Percentiles rank a stretch among this genome's conserved stretches.
phyloP scores from a whole-genome alignment of 202 grass and related monocot genomes.

The Zoysia matrella region DNA sequence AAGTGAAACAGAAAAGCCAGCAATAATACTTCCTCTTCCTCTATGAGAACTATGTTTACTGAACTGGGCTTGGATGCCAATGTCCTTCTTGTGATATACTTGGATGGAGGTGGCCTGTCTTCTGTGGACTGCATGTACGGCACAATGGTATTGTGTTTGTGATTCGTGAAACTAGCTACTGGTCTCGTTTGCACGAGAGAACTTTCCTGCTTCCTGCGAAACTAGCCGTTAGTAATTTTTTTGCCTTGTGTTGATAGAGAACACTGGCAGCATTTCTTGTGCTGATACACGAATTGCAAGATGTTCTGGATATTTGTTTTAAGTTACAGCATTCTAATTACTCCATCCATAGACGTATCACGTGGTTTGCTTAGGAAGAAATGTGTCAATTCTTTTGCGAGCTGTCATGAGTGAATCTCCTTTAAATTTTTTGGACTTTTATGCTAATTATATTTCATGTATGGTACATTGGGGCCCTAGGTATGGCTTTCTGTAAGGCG shows the following conservation, averaged over 20 bases:
- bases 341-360: not conserved
- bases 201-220: conserved; percentile 14
- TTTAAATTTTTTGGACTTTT: not conserved
- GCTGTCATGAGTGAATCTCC: not conserved
- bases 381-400: not conserved
- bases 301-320: conserved; percentile 27
- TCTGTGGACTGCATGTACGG: conserved; percentile 1
- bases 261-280: not conserved
- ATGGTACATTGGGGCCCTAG: not conserved
- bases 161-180: conserved; percentile 14
- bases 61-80: conserved; percentile 2
- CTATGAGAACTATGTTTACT: conserved; percentile 18
- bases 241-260: conserved; percentile 3
- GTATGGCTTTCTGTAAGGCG: conserved; percentile 12
- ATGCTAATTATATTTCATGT: not conserved
- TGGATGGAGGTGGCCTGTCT: not conserved
- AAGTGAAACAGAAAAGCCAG: conserved; percentile 34
- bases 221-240: not conserved
- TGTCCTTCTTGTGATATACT: conserved; percentile 18
- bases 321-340: not conserved
- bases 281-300: conserved; percentile 9
- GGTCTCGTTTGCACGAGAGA: conserved; percentile 18
- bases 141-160: not conserved
- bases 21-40: conserved; percentile 18
- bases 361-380: not conserved